Evolutionary conservation across 805 yeast genomes (phyloP).

Genomic region (Candida incommunis): DNA sequence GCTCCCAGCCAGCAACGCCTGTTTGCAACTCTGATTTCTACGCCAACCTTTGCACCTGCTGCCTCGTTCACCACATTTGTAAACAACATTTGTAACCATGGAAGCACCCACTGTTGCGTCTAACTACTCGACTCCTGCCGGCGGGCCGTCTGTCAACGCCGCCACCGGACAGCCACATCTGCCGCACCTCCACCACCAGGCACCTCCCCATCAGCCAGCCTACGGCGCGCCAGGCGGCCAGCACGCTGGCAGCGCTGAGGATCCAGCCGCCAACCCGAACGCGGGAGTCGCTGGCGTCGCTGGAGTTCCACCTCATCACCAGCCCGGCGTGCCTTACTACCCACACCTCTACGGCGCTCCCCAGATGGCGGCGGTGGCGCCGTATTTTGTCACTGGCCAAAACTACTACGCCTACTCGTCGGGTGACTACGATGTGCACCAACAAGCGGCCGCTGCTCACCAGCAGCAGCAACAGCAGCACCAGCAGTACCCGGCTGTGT

Average conservation of each 20-base stretch:
- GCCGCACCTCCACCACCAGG: background rate
- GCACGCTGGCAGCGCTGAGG: background rate
- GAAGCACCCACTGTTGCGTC: constrained; percentile 1
- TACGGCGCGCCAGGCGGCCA: background rate
- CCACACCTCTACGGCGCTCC: background rate
- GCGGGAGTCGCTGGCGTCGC: background rate
- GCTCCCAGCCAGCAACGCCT: too few species aligned
- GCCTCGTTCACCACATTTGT: too few species aligned
- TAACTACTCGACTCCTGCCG: background rate
- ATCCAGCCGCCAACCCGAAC: background rate
- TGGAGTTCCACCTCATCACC: background rate
- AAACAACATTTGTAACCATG: too few species aligned
- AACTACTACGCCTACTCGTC: background rate
- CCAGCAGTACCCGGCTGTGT: background rate
- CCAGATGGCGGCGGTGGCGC: background rate
- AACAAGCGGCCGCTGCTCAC: background rate
- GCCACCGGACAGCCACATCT: background rate
- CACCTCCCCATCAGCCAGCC: background rate
- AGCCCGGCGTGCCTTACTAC: background rate
- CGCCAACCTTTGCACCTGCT: too few species aligned
- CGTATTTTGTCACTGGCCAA: background rate
- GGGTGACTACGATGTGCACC: background rate
- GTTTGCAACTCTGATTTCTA: too few species aligned
- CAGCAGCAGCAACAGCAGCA: background rate
- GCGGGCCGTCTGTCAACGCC: background rate